Conservation (phyloP, 2,329 filamentous ascomycete genomes). For the Talaromyces amestolkiae region DNA sequence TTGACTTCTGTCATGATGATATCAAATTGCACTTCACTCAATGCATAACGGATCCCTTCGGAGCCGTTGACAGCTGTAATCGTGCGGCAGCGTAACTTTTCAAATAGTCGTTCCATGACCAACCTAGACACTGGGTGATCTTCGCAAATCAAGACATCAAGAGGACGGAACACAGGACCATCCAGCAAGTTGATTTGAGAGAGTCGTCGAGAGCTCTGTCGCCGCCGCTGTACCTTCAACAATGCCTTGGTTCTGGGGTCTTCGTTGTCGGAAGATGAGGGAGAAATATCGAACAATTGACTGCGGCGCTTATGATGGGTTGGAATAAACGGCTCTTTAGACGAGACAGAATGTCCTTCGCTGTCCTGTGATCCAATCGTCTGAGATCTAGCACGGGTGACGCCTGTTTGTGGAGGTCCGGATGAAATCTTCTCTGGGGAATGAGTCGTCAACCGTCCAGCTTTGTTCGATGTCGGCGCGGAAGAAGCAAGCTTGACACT, state of each 20-base stretch:
- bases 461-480: conserved; percentile 55
- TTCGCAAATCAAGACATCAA: conserved; percentile 95
- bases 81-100: conserved; percentile 91
- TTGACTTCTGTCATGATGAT: conserved; percentile 98
- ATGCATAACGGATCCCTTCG: conserved; percentile 87
- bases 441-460: conserved; percentile 37
- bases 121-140: conserved; percentile 95
- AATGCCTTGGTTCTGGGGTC: conserved; percentile 87
- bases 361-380: conserved; percentile 94
- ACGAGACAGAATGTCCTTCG: conserved; percentile 61
- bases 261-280: conserved; percentile 96
- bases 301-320: conserved; percentile 84
- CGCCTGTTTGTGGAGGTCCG: conserved; percentile 53
- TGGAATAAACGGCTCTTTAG: conserved; percentile 61
- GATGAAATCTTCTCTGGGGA: conserved; percentile 62
- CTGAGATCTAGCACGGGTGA: conserved; percentile 76
- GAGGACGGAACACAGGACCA: conserved; percentile 79
- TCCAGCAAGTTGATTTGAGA: conserved; percentile 87
- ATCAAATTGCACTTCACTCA: conserved; percentile 97
- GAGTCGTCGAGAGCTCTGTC: conserved; percentile 92
- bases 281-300: conserved; percentile 93
- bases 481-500: conserved; percentile 52
- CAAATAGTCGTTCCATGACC: conserved; percentile 97
- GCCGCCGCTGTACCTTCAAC: conserved; percentile 83
- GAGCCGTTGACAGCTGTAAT: conserved; percentile 87